phyloP scores from a whole-genome alignment of 495 filamentous ascomycete species.

The Aspergillus baeticus region DNA sequence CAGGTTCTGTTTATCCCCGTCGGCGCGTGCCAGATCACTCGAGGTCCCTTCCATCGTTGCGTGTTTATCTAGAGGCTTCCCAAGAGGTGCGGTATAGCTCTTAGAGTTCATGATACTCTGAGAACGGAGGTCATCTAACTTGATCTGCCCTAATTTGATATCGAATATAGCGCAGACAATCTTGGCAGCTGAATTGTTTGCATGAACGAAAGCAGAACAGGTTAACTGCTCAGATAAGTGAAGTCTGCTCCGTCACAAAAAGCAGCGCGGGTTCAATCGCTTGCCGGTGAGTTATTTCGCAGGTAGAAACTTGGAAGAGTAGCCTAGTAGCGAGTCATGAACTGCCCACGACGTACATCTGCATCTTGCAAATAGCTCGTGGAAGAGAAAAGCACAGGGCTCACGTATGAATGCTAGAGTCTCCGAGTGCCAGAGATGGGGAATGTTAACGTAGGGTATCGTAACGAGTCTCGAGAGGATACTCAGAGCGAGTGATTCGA shows the following conservation, averaged over 20 bases:
- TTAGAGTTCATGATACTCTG: neutral
- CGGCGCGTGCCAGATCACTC: neutral
- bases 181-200: neutral
- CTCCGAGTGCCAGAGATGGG: neutral
- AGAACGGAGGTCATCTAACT: neutral
- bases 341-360: neutral
- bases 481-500: neutral
- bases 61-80: neutral
- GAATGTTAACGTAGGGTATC: neutral
- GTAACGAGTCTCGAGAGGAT: neutral
- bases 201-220: neutral
- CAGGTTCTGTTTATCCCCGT: neutral
- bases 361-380: neutral
- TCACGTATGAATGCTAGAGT: neutral
- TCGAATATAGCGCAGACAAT: neutral
- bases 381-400: constrained; percentile 3
- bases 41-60: neutral
- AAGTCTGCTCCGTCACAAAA: neutral
- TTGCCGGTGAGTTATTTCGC: neutral
- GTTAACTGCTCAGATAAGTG: neutral
- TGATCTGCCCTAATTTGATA: neutral
- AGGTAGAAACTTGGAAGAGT: neutral
- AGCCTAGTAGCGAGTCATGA: constrained; percentile 7
- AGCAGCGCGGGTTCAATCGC: neutral
- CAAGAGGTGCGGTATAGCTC: neutral